phyloP scores from a whole-genome alignment of 1,284 basidiomycete genomes.

The Hymenochaete sp. region DNA sequence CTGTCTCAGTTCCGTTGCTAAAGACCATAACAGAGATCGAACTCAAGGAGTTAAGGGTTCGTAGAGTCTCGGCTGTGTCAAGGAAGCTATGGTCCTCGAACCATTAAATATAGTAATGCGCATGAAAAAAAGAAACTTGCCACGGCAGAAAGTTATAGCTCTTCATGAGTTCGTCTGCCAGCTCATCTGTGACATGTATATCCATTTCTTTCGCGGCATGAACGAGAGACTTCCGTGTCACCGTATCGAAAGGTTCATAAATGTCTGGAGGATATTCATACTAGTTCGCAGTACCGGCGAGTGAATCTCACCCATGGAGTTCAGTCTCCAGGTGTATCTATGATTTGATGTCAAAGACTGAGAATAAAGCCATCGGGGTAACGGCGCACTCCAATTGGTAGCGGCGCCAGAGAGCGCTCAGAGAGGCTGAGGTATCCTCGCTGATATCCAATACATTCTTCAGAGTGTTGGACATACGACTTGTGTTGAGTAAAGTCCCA shows the following conservation, averaged over 20 bases:
- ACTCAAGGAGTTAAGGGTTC: conserved; percentile 18
- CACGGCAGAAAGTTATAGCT: conserved; percentile 23
- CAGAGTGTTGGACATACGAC: conserved; percentile 21
- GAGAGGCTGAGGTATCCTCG: conserved; percentile 19
- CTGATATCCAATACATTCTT: conserved; percentile 16
- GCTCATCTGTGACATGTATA: conserved; percentile 16
- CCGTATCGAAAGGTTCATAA: conserved; percentile 27
- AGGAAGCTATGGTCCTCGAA: conserved; percentile 21
- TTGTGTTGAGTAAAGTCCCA: conserved; percentile 28
- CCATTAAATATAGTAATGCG: neutral
- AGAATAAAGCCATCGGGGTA: neutral
- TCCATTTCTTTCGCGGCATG: conserved; percentile 25
- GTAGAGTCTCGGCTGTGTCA: conserved; percentile 21
- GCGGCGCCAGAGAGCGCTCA: conserved; percentile 24
- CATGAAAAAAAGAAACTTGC: conserved; percentile 18
- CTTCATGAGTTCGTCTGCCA: conserved; percentile 21
- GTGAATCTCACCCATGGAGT: conserved; percentile 26
- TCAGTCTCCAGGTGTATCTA: conserved; percentile 30
- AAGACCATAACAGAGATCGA: conserved; percentile 23
- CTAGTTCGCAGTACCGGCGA: neutral
- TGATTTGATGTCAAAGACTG: neutral
- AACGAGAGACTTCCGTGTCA: conserved; percentile 24
- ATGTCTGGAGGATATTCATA: conserved; percentile 18
- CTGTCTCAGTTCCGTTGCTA: conserved; percentile 26
- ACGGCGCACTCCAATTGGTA: conserved; percentile 28